Evolutionary conservation across 805 yeast genomes (phyloP).

Genomic region (Pichia ethanolica): DNA sequence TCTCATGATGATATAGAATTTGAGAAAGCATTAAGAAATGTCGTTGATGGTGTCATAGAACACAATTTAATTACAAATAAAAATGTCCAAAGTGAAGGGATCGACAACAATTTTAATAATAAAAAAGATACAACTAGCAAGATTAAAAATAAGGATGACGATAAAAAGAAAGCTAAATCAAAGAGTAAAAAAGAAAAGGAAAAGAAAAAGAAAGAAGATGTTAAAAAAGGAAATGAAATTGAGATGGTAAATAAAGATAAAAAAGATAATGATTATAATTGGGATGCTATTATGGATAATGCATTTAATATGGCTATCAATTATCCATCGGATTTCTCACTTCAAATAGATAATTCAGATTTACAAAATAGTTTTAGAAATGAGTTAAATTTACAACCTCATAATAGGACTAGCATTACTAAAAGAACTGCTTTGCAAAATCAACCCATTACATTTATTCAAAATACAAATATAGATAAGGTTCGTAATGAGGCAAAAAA

Average conservation of each 20-base stretch:
- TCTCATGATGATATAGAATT: conserved; percentile 29
- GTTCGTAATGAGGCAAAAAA: neutral
- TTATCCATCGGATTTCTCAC: conserved; percentile 39
- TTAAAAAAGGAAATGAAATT: conserved; percentile 1
- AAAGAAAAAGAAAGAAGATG: conserved; percentile 4
- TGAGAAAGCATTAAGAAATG: conserved; percentile 47
- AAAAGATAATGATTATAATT: conserved; percentile 17
- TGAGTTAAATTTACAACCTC: neutral
- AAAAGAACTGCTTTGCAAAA: neutral
- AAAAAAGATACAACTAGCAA: too few species aligned
- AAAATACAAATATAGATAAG: conserved; percentile 7
- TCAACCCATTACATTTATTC: conserved; percentile 6
- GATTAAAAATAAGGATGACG: too few species aligned
- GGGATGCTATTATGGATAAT: conserved; percentile 68
- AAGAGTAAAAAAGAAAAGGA: conserved; percentile 7
- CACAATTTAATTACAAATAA: conserved; percentile 10
- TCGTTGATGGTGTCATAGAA: conserved; percentile 49
- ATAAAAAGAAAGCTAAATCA: too few species aligned
- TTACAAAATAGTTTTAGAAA: neutral
- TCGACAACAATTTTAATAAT: too few species aligned
- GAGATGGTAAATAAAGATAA: conserved; percentile 17
- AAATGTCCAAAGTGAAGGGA: too few species aligned
- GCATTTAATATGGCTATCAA: conserved; percentile 73
- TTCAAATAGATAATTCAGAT: conserved; percentile 7
- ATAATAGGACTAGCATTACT: neutral